Evolutionary conservation across 352 stramenopile species (phyloP).

Genomic region (Blastocystis sp.): DNA sequence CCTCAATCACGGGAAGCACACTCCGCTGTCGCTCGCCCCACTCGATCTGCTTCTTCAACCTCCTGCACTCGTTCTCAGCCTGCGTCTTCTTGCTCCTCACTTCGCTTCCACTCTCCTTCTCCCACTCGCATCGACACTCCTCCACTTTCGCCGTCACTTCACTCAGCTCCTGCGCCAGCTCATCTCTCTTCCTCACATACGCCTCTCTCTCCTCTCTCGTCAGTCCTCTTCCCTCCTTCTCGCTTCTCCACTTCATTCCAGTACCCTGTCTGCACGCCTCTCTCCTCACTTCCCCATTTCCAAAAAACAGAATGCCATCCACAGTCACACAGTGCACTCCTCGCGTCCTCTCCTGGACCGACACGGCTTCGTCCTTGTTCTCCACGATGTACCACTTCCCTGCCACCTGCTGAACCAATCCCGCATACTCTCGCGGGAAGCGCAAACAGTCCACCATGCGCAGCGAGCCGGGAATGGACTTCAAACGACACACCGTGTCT

Average conservation of each 20-base stretch:
- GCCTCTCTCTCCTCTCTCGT: neutral
- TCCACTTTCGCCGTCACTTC: neutral
- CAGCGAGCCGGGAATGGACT: neutral
- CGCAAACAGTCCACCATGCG: slow-evolving; percentile 3
- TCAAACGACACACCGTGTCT: neutral
- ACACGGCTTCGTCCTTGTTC: neutral
- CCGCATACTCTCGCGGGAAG: neutral
- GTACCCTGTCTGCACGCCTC: neutral
- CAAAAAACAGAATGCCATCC: slow-evolving; percentile 38
- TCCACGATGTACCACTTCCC: slow-evolving; percentile 44
- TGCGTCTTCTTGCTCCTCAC: neutral
- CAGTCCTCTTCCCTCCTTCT: neutral
- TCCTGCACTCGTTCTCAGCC: neutral
- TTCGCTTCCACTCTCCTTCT: too few species aligned
- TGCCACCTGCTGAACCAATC: neutral
- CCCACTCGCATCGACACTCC: too few species aligned
- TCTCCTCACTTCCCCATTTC: slow-evolving; percentile 46
- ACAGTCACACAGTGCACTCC: slow-evolving; percentile 44
- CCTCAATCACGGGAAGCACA: neutral
- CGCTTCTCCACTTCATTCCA: neutral
- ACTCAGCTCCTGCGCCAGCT: neutral
- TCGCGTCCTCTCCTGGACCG: neutral
- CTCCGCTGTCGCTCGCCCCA: neutral
- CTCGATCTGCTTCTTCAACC: neutral
- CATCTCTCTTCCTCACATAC: neutral